phyloP scores from a whole-genome alignment of 1,284 basidiomycete genomes.

The Microbotryum intermedium region DNA sequence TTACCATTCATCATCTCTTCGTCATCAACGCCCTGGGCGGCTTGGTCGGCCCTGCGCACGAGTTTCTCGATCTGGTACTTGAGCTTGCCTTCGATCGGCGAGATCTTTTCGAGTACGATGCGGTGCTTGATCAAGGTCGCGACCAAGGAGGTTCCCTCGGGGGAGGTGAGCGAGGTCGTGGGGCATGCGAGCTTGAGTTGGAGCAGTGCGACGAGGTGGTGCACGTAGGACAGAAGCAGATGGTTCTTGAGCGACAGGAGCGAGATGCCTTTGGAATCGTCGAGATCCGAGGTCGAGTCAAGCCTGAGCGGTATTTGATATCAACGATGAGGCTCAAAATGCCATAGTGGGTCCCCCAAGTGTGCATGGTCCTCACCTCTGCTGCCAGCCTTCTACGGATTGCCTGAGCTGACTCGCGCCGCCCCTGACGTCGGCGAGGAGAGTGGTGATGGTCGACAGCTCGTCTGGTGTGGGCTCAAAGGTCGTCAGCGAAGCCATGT shows the following conservation, averaged over 20 bases:
- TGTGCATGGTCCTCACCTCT: background rate
- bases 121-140: conserved; percentile 62
- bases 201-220: conserved; percentile 69
- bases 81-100: conserved; percentile 72
- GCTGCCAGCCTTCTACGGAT: background rate
- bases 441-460: too few relatives aligned
- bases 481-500: too few relatives aligned
- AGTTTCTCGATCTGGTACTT: conserved; percentile 91
- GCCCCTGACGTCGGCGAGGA: too few relatives aligned
- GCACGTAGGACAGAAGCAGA: conserved; percentile 74
- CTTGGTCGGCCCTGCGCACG: conserved; percentile 56
- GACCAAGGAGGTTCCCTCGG: conserved; percentile 46
- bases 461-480: too few relatives aligned
- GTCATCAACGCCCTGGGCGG: conserved; percentile 47
- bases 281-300: conserved; percentile 14
- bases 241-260: conserved; percentile 83
- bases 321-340: conserved; percentile 13
- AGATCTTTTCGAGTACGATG: conserved; percentile 67
- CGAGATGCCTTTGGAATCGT: conserved; percentile 68
- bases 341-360: background rate
- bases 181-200: conserved; percentile 51
- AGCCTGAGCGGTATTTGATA: conserved; percentile 8
- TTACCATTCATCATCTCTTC: conserved; percentile 58
- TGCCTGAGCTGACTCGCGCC: background rate
- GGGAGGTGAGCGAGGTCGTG: conserved; percentile 51